Evolutionary conservation across 768 basidiomycete species (phyloP), one percentile per base, ranked within the genome.

Genomic region (Trametes punicea): DNA sequence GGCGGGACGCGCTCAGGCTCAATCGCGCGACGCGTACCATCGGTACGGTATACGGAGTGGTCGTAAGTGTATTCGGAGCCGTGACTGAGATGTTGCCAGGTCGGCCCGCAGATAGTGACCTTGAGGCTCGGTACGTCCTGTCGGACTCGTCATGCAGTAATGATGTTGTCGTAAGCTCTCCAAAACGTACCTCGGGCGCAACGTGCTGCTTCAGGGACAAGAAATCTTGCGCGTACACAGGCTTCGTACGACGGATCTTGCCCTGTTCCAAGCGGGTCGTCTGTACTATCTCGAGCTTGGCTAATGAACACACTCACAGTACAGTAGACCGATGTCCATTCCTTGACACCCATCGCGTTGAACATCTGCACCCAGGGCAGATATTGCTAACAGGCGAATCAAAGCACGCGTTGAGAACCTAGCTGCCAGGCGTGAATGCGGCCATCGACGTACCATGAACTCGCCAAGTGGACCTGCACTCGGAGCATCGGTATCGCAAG

Each of bases 41-140:
- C 85, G 63, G 71, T 77, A 30, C 72, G 69, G 69, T 88, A 88
- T 2, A 86, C 79, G 3, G 76, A 72, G 18, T 75, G 71, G 64
- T 82, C 80, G 64, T 83, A 84, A 2, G 81, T 80, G 56, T 81
- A 76, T 4, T 76, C 77, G 2, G 65, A 51, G 47, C 86, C 85
- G 63, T 85, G 84, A 20, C 80, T 80, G n/a, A 85, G 77, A 65
- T 86, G 84, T 66, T 81, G 82, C 84, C 85, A 86, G 13, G 81
- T 81, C 4, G 87, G 87, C 0, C 84, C 80, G 56, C 81, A 84
- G 62, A 88, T 72, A 8, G 84, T 89, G 42, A 89, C 56, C 67
- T 91, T 90, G 69, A 90, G 77, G 58, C 76, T 73, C 62, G 77
- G 77, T 47, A 86, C 79, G 59, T 87, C 84, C 81, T 84, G 48